Conservation (phyloP, 2,329 filamentous ascomycete species). For the Arthrocladium fulminans region DNA sequence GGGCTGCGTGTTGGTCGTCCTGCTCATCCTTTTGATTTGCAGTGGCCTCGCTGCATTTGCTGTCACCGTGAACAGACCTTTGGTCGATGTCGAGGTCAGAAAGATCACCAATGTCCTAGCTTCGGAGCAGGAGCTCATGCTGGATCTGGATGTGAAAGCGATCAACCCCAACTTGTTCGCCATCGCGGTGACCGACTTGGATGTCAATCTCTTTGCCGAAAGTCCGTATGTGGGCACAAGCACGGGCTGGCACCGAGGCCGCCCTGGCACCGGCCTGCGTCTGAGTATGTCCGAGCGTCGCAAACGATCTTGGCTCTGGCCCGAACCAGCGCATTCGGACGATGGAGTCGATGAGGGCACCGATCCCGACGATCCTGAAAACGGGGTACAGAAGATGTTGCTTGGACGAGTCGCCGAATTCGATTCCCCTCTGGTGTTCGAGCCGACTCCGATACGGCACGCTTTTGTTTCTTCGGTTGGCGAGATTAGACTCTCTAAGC, state of each 20-base stretch:
- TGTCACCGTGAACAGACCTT: constrained; percentile 80
- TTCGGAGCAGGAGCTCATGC: constrained; percentile 89
- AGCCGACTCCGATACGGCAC: constrained; percentile 77
- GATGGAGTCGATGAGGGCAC: constrained; percentile 46
- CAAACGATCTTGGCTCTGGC: constrained; percentile 10
- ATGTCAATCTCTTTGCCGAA: constrained; percentile 90
- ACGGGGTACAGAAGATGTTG: constrained; percentile 68
- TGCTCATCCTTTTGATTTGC: constrained; percentile 71
- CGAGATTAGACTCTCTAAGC: constrained; percentile 70
- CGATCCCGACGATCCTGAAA: constrained; percentile 56
- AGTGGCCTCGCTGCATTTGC: constrained; percentile 83
- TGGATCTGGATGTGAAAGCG: constrained; percentile 79
- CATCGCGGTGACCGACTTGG: constrained; percentile 74
- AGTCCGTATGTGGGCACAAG: constrained; percentile 69
- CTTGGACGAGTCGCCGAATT: constrained; percentile 83
- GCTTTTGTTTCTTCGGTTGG: constrained; percentile 64
- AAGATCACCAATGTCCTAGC: constrained; percentile 84
- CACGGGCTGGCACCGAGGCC: constrained; percentile 15
- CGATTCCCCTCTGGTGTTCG: constrained; percentile 79
- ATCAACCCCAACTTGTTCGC: constrained; percentile 89
- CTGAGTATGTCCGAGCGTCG: constrained; percentile 17
- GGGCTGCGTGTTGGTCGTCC: constrained; percentile 75
- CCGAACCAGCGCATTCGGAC: constrained; percentile 16
- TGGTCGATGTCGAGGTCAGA: constrained; percentile 67
- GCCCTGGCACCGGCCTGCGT: not conserved